Conservation (phyloP, 1,284 basidiomycete genomes). For the Malassezia sp. region DNA sequence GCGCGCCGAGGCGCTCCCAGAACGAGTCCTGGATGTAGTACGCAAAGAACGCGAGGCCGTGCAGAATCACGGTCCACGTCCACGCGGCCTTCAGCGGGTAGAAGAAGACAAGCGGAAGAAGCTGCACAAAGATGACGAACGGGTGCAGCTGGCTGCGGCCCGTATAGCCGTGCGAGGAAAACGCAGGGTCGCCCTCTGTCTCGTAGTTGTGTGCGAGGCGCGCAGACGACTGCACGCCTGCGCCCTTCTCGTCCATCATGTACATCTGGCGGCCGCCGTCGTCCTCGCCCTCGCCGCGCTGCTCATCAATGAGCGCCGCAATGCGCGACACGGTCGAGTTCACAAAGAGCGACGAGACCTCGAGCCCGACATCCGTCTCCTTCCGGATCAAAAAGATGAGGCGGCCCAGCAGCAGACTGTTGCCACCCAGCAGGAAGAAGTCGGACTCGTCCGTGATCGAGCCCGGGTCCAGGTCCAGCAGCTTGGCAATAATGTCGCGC, state of each 20-base stretch:
- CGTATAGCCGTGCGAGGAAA: constrained; percentile 41
- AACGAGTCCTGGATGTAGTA: constrained; percentile 45
- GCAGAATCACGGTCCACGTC: constrained; percentile 46
- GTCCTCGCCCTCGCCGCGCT: constrained; percentile 32
- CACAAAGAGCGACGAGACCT: constrained; percentile 44
- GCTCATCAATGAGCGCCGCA: constrained; percentile 39
- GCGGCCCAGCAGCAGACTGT: constrained; percentile 43
- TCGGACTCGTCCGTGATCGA: constrained; percentile 46
- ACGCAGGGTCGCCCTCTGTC: constrained; percentile 34
- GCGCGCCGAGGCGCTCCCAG: constrained; percentile 44
- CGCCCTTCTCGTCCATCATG: constrained; percentile 41
- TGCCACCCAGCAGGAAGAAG: constrained; percentile 46
- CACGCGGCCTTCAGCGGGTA: constrained; percentile 46
- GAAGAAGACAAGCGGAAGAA: constrained; percentile 43
- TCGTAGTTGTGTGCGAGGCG: constrained; percentile 38
- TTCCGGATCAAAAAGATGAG: constrained; percentile 45
- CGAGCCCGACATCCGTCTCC: constrained; percentile 42
- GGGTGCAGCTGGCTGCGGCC: constrained; percentile 43
- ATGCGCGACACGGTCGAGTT: constrained; percentile 45
- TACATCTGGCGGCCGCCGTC: constrained; percentile 32
- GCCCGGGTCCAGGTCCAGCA: constrained; percentile 44
- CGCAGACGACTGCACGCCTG: constrained; percentile 20
- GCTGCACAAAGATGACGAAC: constrained; percentile 39
- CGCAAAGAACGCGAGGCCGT: constrained; percentile 45
- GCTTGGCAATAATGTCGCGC: constrained; percentile 42